Percentiles rank a stretch among this genome's conserved stretches.
Conservation (phyloP, 2,329 filamentous ascomycete genomes). For the Byssochlamys sp. region DNA sequence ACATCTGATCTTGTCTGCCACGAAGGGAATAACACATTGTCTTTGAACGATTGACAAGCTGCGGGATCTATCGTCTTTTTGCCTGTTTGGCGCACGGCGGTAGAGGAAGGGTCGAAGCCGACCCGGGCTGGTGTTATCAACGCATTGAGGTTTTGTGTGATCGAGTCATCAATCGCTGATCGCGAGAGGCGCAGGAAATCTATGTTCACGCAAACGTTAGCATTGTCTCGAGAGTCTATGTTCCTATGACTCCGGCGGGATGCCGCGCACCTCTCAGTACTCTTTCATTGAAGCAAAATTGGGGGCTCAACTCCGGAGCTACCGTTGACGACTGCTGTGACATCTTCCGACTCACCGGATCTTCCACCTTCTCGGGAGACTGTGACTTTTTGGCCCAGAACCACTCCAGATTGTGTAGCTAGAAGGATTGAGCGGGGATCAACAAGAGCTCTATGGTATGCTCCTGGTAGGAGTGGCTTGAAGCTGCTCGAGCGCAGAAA, state of each 20-base stretch:
- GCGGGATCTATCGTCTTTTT: conserved; percentile 48
- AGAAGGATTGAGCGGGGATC: neutral
- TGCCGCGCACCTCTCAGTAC: conserved; percentile 53
- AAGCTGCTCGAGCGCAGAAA: neutral
- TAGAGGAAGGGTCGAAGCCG: conserved; percentile 73
- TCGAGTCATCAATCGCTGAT: conserved; percentile 79
- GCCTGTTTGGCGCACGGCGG: conserved; percentile 51
- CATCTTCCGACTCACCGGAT: conserved; percentile 24
- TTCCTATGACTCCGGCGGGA: neutral
- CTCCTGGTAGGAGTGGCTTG: neutral
- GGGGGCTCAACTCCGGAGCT: conserved; percentile 53
- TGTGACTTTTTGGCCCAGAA: conserved; percentile 24
- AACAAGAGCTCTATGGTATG: neutral
- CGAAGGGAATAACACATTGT: conserved; percentile 70
- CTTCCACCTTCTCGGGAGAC: conserved; percentile 15
- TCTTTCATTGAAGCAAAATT: conserved; percentile 67
- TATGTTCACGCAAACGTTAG: conserved; percentile 29
- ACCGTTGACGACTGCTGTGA: conserved; percentile 28
- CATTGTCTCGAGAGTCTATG: neutral
- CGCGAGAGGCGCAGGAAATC: conserved; percentile 87
- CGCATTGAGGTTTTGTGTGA: conserved; percentile 85
- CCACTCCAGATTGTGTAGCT: conserved; percentile 31
- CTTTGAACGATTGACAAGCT: conserved; percentile 63
- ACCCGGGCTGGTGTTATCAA: conserved; percentile 62
- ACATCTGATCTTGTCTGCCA: conserved; percentile 80